These are phyloP conservation scores for Tylopilus sp. DNA, from an alignment of 1,284 basidiomycete genomes.

Conservation along the genomic window DNA sequence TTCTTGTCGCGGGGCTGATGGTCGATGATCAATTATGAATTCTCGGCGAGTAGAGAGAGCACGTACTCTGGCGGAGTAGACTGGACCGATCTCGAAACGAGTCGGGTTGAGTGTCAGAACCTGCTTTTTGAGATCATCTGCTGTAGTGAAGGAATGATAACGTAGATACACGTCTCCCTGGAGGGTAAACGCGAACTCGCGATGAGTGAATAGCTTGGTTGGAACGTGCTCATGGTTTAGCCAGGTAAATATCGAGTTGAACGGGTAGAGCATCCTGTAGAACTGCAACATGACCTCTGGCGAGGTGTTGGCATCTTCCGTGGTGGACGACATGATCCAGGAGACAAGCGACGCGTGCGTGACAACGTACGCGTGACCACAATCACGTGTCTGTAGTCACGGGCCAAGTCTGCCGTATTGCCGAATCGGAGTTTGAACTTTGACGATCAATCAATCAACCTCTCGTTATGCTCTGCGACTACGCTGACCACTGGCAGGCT, in stretches of 20 bases:
- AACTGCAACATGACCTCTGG: conserved; percentile 77
- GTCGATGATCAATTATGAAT: conserved; percentile 6
- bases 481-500: no score
- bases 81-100: conserved; percentile 95
- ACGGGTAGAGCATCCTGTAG: conserved; percentile 91
- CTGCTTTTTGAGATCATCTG: conserved; percentile 91
- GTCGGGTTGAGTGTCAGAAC: conserved; percentile 78
- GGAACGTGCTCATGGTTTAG: conserved; percentile 85
- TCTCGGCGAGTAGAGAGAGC: conserved; percentile 3
- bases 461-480: no score
- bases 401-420: no score
- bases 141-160: conserved; percentile 85
- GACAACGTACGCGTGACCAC: conserved; percentile 21
- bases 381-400: conserved; percentile 17
- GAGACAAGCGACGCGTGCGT: conserved; percentile 13
- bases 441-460: no score
- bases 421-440: no score
- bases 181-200: conserved; percentile 97
- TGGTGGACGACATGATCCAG: conserved; percentile 14
- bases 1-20: conserved; percentile 86
- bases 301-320: conserved; percentile 22
- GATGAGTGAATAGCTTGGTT: conserved; percentile 77
- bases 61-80: conserved; percentile 83
- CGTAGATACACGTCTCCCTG: conserved; percentile 89
- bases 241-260: conserved; percentile 92